phyloP scores from a whole-genome alignment of 805 yeast genomes.

The Saccharomycopsis amapae region DNA sequence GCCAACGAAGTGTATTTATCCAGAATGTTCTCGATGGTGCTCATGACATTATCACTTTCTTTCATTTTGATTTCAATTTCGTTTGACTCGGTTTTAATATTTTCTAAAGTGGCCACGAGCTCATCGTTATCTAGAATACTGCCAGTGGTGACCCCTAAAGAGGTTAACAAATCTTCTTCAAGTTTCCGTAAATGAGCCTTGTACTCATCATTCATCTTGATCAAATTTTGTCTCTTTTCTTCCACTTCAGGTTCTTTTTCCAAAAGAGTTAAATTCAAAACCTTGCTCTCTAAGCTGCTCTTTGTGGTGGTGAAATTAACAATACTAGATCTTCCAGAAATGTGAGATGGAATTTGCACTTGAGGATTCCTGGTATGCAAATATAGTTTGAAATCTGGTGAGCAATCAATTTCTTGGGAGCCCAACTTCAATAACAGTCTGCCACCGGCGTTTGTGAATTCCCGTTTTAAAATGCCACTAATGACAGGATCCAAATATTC shows the following conservation, averaged over 20 bases:
- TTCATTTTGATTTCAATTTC: slow-evolving; percentile 45
- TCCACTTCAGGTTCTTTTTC: slow-evolving; percentile 63
- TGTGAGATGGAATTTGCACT: slow-evolving; percentile 41
- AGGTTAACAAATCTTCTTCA: slow-evolving; percentile 51
- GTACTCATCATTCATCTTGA: slow-evolving; percentile 53
- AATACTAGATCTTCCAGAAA: slow-evolving; percentile 54
- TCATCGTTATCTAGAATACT: slow-evolving; percentile 62
- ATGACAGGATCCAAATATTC: slow-evolving; percentile 75
- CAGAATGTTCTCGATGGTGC: slow-evolving; percentile 42
- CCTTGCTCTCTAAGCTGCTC: slow-evolving; percentile 55
- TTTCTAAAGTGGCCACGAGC: slow-evolving; percentile 53
- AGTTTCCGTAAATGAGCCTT: slow-evolving; percentile 43
- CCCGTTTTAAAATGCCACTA: slow-evolving; percentile 53
- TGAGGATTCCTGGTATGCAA: slow-evolving; percentile 56
- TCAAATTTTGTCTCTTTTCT: slow-evolving; percentile 43
- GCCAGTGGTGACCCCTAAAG: slow-evolving; percentile 51
- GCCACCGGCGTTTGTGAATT: slow-evolving; percentile 61
- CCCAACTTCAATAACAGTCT: slow-evolving; percentile 57
- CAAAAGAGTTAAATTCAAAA: slow-evolving; percentile 49
- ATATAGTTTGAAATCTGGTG: slow-evolving; percentile 53
- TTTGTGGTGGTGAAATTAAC: slow-evolving; percentile 71
- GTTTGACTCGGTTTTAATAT: slow-evolving; percentile 54
- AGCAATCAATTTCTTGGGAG: slow-evolving; percentile 55
- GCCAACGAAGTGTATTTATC: slow-evolving; percentile 49
- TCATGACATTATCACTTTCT: slow-evolving; percentile 50